A percentile compares a stretch with the other conserved stretches of the same genome.
These are phyloP conservation scores for Detonula confervacea DNA, from an alignment of 352 stramenopile genomes.

Conservation along the genomic window DNA sequence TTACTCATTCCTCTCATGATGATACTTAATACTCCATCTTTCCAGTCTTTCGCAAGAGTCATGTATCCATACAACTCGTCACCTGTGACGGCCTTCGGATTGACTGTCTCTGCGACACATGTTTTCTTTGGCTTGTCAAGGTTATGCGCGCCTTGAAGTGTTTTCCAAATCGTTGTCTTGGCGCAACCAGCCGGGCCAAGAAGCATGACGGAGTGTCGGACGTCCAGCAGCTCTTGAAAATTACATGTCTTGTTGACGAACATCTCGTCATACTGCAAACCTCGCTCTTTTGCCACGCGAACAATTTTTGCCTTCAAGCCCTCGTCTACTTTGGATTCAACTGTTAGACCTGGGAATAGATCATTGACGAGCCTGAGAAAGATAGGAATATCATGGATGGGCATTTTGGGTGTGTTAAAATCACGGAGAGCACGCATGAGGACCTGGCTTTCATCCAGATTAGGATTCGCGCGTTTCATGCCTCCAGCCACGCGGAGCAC, in stretches of 20 bases:
- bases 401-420: constrained; percentile 98
- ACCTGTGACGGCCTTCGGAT: constrained; percentile 96
- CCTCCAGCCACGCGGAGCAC: constrained; percentile 94
- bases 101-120: constrained; percentile 96
- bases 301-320: constrained; percentile 91
- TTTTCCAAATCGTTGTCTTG: constrained; percentile 97
- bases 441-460: constrained; percentile 92
- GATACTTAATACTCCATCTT: constrained; percentile 95
- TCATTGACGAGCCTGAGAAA: constrained; percentile 97
- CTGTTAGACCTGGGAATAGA: constrained; percentile 95
- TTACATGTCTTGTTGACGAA: constrained; percentile 95
- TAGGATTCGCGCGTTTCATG: constrained; percentile 95
- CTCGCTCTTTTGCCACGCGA: constrained; percentile 89
- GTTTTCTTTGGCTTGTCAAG: constrained; percentile 92
- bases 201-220: constrained; percentile 99
- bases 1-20: constrained; percentile 99
- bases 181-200: constrained; percentile 95
- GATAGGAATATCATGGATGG: constrained; percentile 97
- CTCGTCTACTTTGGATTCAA: constrained; percentile 93
- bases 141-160: constrained; percentile 92
- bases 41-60: constrained; percentile 97
- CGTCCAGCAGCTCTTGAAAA: constrained; percentile 94
- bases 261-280: constrained; percentile 92
- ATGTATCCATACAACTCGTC: constrained; percentile 99
- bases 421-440: constrained; percentile 96